phyloP scores from a whole-genome alignment of 2,329 filamentous ascomycete genomes.

The Colletotrichum ledebouriae region DNA sequence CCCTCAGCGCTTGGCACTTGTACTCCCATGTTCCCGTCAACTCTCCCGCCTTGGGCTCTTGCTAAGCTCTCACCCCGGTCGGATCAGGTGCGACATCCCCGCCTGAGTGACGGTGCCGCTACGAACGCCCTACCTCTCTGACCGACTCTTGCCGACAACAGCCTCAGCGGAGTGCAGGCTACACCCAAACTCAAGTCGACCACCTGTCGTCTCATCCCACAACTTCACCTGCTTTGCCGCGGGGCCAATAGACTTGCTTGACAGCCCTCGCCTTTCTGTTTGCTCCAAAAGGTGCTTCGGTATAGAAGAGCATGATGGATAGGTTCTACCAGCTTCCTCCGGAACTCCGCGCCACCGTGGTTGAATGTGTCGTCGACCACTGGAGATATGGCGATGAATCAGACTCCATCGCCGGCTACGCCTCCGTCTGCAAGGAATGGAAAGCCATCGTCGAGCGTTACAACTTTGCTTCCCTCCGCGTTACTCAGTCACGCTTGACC shows the following conservation, averaged over 20 bases:
- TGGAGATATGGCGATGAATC: conserved; percentile 42
- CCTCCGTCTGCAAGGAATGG: conserved; percentile 48
- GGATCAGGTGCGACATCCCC: conserved; percentile 39
- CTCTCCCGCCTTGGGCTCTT: not conserved
- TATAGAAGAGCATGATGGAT: conserved; percentile 33
- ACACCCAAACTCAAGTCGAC: conserved; percentile 40
- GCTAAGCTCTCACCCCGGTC: not conserved
- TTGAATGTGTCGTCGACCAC: conserved; percentile 39
- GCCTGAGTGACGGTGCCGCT: conserved; percentile 5
- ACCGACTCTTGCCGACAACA: conserved; percentile 40
- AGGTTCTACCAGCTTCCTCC: conserved; percentile 34
- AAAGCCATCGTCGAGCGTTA: conserved; percentile 45
- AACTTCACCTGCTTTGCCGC: conserved; percentile 32
- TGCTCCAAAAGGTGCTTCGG: conserved; percentile 30
- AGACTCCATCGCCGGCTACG: conserved; percentile 43
- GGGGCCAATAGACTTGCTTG: conserved; percentile 21
- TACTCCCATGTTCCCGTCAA: conserved; percentile 23
- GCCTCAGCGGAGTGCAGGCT: conserved; percentile 36
- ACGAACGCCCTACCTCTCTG: conserved; percentile 35
- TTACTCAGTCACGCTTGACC: conserved; percentile 42
- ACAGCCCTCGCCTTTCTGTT: not conserved
- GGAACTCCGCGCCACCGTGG: conserved; percentile 41
- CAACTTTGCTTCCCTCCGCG: conserved; percentile 44
- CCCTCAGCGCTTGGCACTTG: conserved; percentile 21
- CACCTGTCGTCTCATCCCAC: conserved; percentile 40